Evolutionary conservation across 129 eudicot genomes (phyloP), one percentile per base, ranked within the genome.

Genomic region (Ambrosia trifida): DNA sequence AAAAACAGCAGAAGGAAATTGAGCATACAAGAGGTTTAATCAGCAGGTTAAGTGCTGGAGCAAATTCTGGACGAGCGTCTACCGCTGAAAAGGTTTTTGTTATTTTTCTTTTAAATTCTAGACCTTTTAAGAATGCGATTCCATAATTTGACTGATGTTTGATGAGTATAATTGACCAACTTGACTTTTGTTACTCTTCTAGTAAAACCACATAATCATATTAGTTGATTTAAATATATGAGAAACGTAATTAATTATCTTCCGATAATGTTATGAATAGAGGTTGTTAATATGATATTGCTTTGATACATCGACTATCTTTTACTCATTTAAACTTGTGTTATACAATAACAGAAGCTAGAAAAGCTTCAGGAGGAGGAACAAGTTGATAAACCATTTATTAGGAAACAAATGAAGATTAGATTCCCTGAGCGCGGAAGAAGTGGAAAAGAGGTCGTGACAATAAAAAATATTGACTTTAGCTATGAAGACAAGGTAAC

Each of bases 401-500:
- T 89, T 44, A 69, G 98, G 76, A 94, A 94, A 79, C 98, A 89
- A 84, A 89, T 89, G 90, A 94, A 82, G 85, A 94, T 94, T 74
- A 85, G 93, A 78, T 94, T 94, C 70, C 98, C 98, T 2, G 98
- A 89, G 78, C 98, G 96, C 57, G 97, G 92, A 67, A 86, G 86
- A 83, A 94, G 98, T 66, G 98, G 98, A 72, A 80, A 83, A 79
- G 69, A 84, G 4, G 96, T 89, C 17, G 81, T 78, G 50, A 43
- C 90, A 2, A 12, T 94, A 31, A 89, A 89, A 64, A 87, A 84
- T 76, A 80, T 94, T 36, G 86, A 87, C 44, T 94, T 94, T 66
- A 61, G 92, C 74, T 87, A 79, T 71, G 97, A 77, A 49, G 97
- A 94, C 70, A 70, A 87, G 95, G 98, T 93, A 59, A n/a, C 47